Evolutionary conservation across 176 grass and related monocot species (phyloP).

Genomic region (Hsuehochloa calcarea): DNA sequence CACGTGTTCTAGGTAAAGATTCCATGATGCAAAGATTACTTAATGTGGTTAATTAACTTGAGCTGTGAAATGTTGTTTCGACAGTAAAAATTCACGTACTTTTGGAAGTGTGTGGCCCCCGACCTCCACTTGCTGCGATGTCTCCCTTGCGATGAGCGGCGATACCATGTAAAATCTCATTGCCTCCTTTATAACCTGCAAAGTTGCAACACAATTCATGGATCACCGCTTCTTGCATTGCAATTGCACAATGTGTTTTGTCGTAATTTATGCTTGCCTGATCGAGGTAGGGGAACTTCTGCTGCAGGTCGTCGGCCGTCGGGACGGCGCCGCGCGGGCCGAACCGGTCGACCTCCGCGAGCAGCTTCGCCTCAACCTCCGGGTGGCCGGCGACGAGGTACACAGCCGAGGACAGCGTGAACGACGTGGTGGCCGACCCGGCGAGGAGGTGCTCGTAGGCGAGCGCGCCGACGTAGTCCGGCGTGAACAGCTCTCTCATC

Average conservation of each 20-base stretch:
- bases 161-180: slow-evolving; percentile 72
- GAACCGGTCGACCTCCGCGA: slow-evolving; percentile 57
- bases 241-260: neutral
- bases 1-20: slow-evolving; percentile 46
- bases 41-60: no score
- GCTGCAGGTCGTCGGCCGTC: slow-evolving; percentile 48
- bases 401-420: slow-evolving; percentile 62
- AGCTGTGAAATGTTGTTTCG: neutral
- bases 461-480: slow-evolving; percentile 72
- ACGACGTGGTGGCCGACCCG: slow-evolving; percentile 66
- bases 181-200: slow-evolving; percentile 67
- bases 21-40: no score
- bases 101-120: slow-evolving; percentile 60
- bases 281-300: slow-evolving; percentile 67
- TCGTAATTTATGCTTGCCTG: slow-evolving; percentile 25
- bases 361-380: slow-evolving; percentile 64
- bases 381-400: slow-evolving; percentile 68
- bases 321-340: slow-evolving; percentile 33
- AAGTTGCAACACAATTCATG: no score
- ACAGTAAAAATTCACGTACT: neutral
- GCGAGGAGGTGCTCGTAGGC: slow-evolving; percentile 88
- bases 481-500: slow-evolving; percentile 56
- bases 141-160: slow-evolving; percentile 66
- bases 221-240: no score
- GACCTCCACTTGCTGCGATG: slow-evolving; percentile 50